phyloP scores from a whole-genome alignment of 306 rosid species.

The Pueraria montana region DNA sequence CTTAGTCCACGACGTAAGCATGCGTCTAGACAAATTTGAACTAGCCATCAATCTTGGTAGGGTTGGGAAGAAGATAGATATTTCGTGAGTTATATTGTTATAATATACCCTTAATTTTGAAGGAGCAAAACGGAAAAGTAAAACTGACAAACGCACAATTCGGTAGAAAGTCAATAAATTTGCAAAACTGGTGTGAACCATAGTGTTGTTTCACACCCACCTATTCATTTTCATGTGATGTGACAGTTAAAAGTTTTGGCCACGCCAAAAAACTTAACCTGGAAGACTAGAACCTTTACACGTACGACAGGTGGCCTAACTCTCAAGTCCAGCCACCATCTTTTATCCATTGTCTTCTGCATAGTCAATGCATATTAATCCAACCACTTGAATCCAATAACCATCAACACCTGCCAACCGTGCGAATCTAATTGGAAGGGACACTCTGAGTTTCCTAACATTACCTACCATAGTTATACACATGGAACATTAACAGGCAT shows the following conservation, averaged over 20 bases:
- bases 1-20: no score
- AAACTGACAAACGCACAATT: conserved; percentile 11
- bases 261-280: not conserved
- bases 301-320: conserved; percentile 47
- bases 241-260: conserved; percentile 24
- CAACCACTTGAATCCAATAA: conserved; percentile 15
- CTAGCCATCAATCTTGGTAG: not conserved
- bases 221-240: conserved; percentile 10
- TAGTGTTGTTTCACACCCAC: not conserved
- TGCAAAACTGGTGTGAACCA: not conserved
- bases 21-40: not conserved
- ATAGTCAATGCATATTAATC: conserved; percentile 31
- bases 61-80: not conserved
- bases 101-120: not conserved
- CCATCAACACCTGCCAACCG: conserved; percentile 32
- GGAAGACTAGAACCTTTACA: not conserved
- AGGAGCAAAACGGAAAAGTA: not conserved
- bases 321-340: not conserved
- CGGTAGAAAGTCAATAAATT: not conserved
- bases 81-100: not conserved
- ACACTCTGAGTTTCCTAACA: not conserved
- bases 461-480: conserved; percentile 42
- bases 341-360: not conserved
- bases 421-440: conserved; percentile 44
- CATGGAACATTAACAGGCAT: conserved; percentile 55